Conservation (phyloP, 2,329 filamentous ascomycete genomes). For the Pyricularia sp. region DNA sequence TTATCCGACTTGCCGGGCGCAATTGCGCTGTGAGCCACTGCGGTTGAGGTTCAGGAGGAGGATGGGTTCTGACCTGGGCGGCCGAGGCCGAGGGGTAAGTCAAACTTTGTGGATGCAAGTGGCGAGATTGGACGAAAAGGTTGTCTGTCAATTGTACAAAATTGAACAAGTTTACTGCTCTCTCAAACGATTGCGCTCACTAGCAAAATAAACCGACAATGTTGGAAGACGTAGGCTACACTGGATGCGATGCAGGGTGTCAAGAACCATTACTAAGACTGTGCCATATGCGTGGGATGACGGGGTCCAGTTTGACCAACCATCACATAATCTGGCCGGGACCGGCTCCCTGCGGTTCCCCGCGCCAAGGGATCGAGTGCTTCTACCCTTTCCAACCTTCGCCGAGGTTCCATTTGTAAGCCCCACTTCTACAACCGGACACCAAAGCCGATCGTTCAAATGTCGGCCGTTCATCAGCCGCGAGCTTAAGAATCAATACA, state of each 20-base stretch:
- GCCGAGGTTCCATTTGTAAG: not conserved
- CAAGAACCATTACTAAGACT: not conserved
- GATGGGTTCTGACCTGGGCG: not conserved
- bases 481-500: too few relatives aligned
- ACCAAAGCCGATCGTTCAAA: not conserved
- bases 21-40: not conserved
- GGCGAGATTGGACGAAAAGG: not conserved
- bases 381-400: not conserved
- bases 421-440: not conserved
- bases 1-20: not conserved
- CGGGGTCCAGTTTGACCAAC: not conserved
- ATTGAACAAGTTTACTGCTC: not conserved
- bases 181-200: not conserved
- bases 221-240: not conserved
- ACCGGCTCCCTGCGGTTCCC: not conserved
- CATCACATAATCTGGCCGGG: not conserved
- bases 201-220: not conserved
- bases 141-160: not conserved
- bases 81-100: not conserved
- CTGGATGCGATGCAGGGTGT: not conserved
- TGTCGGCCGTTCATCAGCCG: too few relatives aligned
- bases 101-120: not conserved
- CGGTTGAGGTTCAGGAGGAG: not conserved
- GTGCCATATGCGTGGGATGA: not conserved
- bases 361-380: not conserved